A percentile compares a stretch with the other conserved stretches of the same genome.
Evolutionary conservation across 139 green algal genomes (phyloP).

Genomic region (Chlorella sp.): DNA sequence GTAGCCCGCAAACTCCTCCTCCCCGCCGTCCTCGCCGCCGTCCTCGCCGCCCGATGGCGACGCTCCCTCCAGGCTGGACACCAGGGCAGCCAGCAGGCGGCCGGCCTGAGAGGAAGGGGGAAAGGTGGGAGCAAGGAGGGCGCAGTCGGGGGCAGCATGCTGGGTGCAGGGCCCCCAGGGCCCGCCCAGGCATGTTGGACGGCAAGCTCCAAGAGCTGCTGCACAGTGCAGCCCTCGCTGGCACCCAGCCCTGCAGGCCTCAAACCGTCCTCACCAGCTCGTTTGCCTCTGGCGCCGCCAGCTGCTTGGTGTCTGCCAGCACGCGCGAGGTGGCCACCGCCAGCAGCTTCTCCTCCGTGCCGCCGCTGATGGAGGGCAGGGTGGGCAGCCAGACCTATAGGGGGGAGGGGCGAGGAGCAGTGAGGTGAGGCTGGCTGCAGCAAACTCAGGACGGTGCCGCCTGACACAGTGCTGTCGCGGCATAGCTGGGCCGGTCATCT

Average conservation of each 20-base stretch:
- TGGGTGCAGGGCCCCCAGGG: no score
- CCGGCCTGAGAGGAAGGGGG: neutral
- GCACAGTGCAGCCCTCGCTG: no score
- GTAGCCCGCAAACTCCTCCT: conserved; percentile 70
- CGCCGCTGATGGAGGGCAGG: conserved; percentile 60
- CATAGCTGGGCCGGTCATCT: no score
- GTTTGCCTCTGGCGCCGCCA: conserved; percentile 38
- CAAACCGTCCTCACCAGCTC: conserved; percentile 64
- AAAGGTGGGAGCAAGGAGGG: no score
- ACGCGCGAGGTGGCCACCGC: conserved; percentile 77
- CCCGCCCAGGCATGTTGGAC: no score
- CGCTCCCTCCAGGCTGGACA: conserved; percentile 60
- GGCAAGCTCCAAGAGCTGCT: no score
- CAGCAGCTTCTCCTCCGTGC: conserved; percentile 83
- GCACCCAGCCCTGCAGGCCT: no score
- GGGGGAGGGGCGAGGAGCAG: neutral
- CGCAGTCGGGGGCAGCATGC: no score
- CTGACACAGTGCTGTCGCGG: no score
- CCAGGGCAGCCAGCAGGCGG: conserved; percentile 68
- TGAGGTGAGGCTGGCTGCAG: neutral
- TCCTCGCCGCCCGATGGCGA: neutral
- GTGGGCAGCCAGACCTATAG: conserved; percentile 75
- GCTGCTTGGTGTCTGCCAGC: conserved; percentile 62
- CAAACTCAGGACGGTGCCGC: no score
- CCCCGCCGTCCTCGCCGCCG: conserved; percentile 36